A percentile compares a stretch with the other conserved stretches of the same genome.
These are phyloP conservation scores for Mortierella sp. DNA, from an alignment of 371 early-diverging fungal species.

Conservation along the genomic window DNA sequence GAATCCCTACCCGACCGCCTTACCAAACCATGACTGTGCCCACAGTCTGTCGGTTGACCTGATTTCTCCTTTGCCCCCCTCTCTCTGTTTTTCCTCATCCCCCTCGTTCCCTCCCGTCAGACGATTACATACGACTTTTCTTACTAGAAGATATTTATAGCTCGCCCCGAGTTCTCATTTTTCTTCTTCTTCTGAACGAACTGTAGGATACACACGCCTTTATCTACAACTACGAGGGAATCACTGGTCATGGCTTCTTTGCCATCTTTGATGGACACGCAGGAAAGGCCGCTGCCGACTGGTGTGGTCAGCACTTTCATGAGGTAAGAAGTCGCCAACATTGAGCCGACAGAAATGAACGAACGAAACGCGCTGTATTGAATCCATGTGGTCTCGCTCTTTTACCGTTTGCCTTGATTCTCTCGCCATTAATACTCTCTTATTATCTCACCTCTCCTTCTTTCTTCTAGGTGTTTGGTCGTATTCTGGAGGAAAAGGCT, in stretches of 20 bases:
- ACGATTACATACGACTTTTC: neutral
- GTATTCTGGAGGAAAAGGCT: conserved; percentile 60
- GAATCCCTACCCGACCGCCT: neutral
- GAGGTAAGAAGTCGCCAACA: conserved; percentile 62
- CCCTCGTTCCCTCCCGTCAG: neutral
- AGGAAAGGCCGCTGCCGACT: conserved; percentile 95
- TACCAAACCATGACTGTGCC: conserved; percentile 1
- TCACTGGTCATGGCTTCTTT: conserved; percentile 90
- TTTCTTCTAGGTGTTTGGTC: conserved; percentile 67
- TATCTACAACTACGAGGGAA: conserved; percentile 83
- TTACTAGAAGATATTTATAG: conserved; percentile 19
- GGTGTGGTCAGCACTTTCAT: conserved; percentile 94
- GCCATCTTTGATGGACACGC: conserved; percentile 99
- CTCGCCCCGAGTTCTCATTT: conserved; percentile 8
- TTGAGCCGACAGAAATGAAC: neutral
- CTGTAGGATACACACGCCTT: conserved; percentile 88
- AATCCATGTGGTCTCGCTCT: neutral
- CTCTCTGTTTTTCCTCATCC: conserved; percentile 3
- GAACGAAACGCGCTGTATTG: neutral
- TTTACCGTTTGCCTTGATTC: neutral
- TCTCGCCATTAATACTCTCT: neutral
- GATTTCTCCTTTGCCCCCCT: neutral
- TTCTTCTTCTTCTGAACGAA: neutral
- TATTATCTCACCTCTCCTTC: neutral
- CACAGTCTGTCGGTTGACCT: conserved; percentile 10